These are phyloP conservation scores for Penstemon barbatus DNA, from an alignment of 257 asterid species.

Conservation along the genomic window DNA sequence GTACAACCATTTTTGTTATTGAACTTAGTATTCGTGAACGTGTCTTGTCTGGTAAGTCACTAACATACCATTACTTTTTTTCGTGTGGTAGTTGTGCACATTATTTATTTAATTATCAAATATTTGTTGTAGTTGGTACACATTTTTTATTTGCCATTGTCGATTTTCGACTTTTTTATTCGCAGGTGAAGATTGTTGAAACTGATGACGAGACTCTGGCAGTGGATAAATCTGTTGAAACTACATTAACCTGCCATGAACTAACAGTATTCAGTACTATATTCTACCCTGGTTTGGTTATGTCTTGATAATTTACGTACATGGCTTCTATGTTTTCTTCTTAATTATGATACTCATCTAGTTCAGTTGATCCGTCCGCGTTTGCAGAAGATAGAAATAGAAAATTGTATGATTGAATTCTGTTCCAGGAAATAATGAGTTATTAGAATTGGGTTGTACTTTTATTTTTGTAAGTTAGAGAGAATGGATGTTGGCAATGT, in stretches of 20 bases:
- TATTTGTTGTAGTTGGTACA: background rate
- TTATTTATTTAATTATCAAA: background rate
- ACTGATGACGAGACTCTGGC: constrained; percentile 16
- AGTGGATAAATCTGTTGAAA: constrained; percentile 36
- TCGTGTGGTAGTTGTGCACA: too few species aligned
- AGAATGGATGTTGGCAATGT: background rate
- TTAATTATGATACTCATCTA: constrained; percentile 10
- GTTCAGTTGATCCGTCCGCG: background rate
- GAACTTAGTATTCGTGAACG: too few species aligned
- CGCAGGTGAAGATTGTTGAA: constrained; percentile 24
- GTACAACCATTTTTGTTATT: too few species aligned
- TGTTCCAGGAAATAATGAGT: constrained; percentile 23
- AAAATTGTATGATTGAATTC: constrained; percentile 29
- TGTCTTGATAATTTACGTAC: background rate
- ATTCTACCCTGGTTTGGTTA: constrained; percentile 3
- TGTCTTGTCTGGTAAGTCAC: too few species aligned
- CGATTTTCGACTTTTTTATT: background rate
- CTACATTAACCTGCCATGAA: constrained; percentile 22
- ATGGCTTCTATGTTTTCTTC: constrained; percentile 7
- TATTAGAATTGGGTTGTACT: constrained; percentile 9
- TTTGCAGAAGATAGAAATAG: constrained; percentile 24
- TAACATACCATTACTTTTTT: too few species aligned
- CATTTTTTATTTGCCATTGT: background rate
- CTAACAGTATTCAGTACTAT: constrained; percentile 7
- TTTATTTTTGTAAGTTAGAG: background rate